phyloP scores from a whole-genome alignment of 345 rosid genomes.

The Eucalyptus tenuipes region DNA sequence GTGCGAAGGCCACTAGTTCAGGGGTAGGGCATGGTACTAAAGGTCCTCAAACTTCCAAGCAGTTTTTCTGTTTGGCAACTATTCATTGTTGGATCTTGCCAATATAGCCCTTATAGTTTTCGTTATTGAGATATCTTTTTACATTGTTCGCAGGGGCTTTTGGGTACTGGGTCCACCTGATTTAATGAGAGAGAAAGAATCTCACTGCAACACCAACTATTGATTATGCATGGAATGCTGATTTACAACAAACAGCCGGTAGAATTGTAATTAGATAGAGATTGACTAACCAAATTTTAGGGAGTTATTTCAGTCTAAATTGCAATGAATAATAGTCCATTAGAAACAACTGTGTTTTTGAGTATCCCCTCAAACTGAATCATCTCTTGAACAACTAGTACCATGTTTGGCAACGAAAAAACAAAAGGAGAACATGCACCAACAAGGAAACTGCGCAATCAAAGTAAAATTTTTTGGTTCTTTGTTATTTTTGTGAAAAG shows the following conservation, averaged over 20 bases:
- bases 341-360: not conserved
- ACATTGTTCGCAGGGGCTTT: not conserved
- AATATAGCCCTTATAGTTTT: not conserved
- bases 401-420: not conserved
- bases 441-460: not conserved
- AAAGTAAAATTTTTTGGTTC: not conserved
- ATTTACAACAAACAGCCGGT: not conserved
- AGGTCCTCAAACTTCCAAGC: not conserved
- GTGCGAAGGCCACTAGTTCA: too few relatives aligned
- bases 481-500: not conserved
- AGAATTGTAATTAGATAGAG: not conserved
- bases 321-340: not conserved
- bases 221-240: not conserved
- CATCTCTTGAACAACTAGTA: not conserved
- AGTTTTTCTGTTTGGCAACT: not conserved
- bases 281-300: not conserved
- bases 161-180: constrained; percentile 45
- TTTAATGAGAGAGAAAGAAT: not conserved
- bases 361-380: not conserved
- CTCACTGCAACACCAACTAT: not conserved
- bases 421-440: not conserved
- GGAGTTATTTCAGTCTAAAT: not conserved
- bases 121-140: too few relatives aligned
- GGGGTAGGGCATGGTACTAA: not conserved
- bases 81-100: not conserved